A percentile compares a stretch with the other conserved stretches of the same genome.
Evolutionary conservation across 495 filamentous ascomycete genomes (phyloP).

Genomic region (Aspergillus nanangensis): DNA sequence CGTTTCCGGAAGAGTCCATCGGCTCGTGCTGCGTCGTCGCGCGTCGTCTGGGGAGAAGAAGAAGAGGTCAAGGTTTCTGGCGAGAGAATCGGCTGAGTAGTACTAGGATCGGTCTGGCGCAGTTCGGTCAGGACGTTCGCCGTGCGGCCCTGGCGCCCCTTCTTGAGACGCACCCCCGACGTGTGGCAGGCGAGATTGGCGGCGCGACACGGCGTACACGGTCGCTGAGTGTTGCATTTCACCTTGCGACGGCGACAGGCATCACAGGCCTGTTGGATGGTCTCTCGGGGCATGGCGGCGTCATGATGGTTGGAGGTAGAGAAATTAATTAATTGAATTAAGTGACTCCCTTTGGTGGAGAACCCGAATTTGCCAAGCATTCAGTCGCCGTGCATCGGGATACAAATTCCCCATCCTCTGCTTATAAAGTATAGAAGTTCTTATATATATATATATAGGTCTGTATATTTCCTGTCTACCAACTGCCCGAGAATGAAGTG

Average conservation of each 20-base stretch:
- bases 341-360: too few species aligned
- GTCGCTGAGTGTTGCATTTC: constrained; percentile 47
- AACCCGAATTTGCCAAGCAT: neutral
- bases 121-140: constrained; percentile 80
- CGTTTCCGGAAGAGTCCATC: constrained; percentile 11
- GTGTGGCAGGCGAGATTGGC: constrained; percentile 72
- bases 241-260: constrained; percentile 82
- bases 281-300: constrained; percentile 1
- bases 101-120: too few species aligned
- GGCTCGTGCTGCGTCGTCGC: constrained; percentile 1
- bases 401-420: too few species aligned
- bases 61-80: too few species aligned
- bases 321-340: too few species aligned
- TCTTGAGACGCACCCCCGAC: constrained; percentile 81
- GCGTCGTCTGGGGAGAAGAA: constrained; percentile 37
- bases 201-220: constrained; percentile 66
- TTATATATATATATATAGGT: too few species aligned
- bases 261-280: constrained; percentile 66
- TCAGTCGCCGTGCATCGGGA: too few species aligned
- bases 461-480: too few species aligned
- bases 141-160: constrained; percentile 76
- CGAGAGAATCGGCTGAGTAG: too few species aligned
- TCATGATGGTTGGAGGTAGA: neutral
- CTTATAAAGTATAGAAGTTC: too few species aligned
- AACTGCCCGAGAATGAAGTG: too few species aligned